Conservation (phyloP, 768 basidiomycete species). For the Hygrophorus russula region DNA sequence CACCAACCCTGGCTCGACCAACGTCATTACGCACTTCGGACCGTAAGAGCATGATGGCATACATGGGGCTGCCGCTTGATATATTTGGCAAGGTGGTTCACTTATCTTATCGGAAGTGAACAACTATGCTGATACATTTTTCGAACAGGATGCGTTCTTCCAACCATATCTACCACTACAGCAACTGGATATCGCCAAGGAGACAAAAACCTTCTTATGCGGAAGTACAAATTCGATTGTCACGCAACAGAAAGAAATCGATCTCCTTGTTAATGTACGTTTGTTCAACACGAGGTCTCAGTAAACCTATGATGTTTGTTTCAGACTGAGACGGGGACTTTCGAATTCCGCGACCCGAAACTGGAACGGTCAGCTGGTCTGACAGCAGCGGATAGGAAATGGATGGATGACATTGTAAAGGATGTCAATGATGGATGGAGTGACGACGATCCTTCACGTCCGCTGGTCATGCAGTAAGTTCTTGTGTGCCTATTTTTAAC, state of each 20-base stretch:
- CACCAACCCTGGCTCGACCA: conserved; percentile 48
- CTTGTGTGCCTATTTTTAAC: neutral
- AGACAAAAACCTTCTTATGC: conserved; percentile 77
- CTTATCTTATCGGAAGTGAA: neutral
- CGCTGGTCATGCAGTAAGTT: conserved; percentile 55
- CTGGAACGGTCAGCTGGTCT: conserved; percentile 69
- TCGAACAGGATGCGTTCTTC: conserved; percentile 79
- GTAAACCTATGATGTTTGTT: neutral
- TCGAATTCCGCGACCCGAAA: conserved; percentile 81
- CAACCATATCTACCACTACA: conserved; percentile 96
- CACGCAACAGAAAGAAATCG: conserved; percentile 85
- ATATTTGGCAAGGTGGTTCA: conserved; percentile 73
- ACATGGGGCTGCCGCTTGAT: conserved; percentile 87
- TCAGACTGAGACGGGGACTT: conserved; percentile 74
- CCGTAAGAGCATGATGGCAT: conserved; percentile 81
- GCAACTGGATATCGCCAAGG: conserved; percentile 80
- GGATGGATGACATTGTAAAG: conserved; percentile 91
- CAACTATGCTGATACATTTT: conserved; percentile 1
- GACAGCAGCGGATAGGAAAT: conserved; percentile 89
- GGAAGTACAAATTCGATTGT: conserved; percentile 96
- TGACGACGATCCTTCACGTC: conserved; percentile 45
- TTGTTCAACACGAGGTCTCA: neutral
- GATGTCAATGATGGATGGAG: conserved; percentile 81
- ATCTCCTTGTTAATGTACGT: conserved; percentile 76
- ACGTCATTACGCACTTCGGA: conserved; percentile 83